Evolutionary conservation across 2,329 filamentous ascomycete species (phyloP).

Genomic region (Zarea fungicola): DNA sequence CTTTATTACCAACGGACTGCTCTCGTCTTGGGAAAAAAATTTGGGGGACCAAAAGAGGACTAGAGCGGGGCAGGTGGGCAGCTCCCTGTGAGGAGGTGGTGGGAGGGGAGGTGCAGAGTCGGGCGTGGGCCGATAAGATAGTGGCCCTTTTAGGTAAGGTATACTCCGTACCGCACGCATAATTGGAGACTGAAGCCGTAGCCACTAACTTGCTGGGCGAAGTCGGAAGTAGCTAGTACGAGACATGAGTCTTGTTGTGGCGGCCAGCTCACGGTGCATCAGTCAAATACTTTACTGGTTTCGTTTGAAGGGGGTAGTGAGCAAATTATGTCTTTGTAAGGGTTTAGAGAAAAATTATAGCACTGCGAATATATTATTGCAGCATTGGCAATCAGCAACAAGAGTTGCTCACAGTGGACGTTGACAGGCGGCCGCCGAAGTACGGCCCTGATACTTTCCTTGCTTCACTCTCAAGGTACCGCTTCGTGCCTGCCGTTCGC

Average conservation of each 20-base stretch:
- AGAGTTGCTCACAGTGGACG: no score
- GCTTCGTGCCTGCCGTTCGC: background rate
- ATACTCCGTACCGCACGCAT: background rate
- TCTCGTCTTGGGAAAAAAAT: constrained; percentile 7
- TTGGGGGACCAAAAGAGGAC: background rate
- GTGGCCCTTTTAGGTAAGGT: background rate
- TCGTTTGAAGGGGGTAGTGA: no score
- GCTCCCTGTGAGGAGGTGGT: background rate
- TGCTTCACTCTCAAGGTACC: background rate
- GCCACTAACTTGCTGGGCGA: background rate
- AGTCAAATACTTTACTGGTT: no score
- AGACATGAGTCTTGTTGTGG: no score
- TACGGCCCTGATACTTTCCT: background rate
- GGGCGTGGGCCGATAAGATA: constrained; percentile 10
- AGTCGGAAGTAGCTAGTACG: constrained; percentile 1
- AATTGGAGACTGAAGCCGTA: background rate
- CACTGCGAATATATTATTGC: no score
- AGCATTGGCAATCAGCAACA: no score
- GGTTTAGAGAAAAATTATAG: no score
- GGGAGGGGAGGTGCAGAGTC: background rate
- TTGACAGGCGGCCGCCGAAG: background rate
- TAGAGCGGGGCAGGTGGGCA: constrained; percentile 4
- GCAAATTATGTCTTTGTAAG: no score
- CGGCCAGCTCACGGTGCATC: no score
- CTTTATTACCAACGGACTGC: constrained; percentile 9